Conservation (phyloP, 257 asterid species). For the Penstemon barbatus region DNA sequence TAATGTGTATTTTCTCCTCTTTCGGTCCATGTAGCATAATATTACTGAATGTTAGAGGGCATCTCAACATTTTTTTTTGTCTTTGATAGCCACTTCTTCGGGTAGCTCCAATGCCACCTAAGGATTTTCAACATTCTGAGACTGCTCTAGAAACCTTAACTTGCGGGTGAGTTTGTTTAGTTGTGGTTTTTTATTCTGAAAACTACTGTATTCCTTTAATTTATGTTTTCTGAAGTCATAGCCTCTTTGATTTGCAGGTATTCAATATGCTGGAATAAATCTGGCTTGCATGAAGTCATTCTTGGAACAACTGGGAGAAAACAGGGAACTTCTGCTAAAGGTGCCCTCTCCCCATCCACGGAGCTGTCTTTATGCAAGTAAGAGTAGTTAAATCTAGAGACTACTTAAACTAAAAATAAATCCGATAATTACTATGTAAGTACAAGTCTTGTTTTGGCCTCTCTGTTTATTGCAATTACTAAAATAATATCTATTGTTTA, state of each 20-base stretch:
- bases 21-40: conserved; percentile 12
- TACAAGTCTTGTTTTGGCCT: conserved; percentile 9
- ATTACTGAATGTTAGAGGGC: conserved; percentile 18
- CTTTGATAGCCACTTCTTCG: conserved; percentile 58
- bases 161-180: conserved; percentile 63
- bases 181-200: conserved; percentile 9
- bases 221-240: conserved; percentile 21
- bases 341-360: conserved; percentile 75
- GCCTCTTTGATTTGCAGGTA: conserved; percentile 48
- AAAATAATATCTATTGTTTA: not conserved
- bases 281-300: conserved; percentile 85
- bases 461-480: conserved; percentile 14
- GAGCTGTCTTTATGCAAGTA: conserved; percentile 92
- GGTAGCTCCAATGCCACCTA: conserved; percentile 70
- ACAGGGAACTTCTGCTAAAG: conserved; percentile 96
- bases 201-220: not conserved
- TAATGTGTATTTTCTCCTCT: not conserved
- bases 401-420: not conserved
- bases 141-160: conserved; percentile 83
- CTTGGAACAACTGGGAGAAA: conserved; percentile 97
- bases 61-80: conserved; percentile 19
- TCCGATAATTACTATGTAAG: not conserved
- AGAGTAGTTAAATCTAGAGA: conserved; percentile 27
- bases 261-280: conserved; percentile 84
- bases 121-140: conserved; percentile 85